Base-by-base conservation (phyloP, 495 filamentous ascomycete genomes). In the Aspergillus cristatus region DNA sequence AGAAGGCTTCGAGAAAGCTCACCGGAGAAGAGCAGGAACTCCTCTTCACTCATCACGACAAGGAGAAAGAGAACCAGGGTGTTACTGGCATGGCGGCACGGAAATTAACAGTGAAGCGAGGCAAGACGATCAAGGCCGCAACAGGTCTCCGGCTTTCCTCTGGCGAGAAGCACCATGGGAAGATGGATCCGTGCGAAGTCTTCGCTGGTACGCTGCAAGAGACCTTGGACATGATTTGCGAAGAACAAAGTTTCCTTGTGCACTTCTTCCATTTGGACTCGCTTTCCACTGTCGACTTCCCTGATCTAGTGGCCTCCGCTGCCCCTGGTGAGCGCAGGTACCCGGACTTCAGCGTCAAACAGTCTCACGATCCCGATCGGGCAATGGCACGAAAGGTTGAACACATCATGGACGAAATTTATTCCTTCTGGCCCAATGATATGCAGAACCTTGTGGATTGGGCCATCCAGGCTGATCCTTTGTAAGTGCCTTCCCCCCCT, bases 241-340 rank as follows among this genome's bases (percentile, higher is more conserved):
- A 83, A 43, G 90, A 97, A 63, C 90, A 97, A 57, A 95, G 95
- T 51, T 97, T 96, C 49, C 65, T 94, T 18, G 78, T 93, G 15
- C 84, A 91, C 38, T 91, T 94, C 60, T 97, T 96, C 67, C 87
- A 94, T 39, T 72, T 91, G 7, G 82, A 78, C 24, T 91, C 86
- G 12, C 66, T 85, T 10, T 75, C 82, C 37, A 79, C 71, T 11
- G 61, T 71, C 11, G 89, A 96, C 46, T 97, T 94, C 48, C 67
- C 79, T 1, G 90, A 97, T 32, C 71, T 85, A 2, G 77, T 94
- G 14, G 63, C 71, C 14, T 67, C 72, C 4, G 70, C 74, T 2
- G 58, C 66, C 36, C 88, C 88, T 2, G 76, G 80, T n/a, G 63
- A 72, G 26, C 72, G 90, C 36, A 60, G 64, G 13, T 72, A 79